These are phyloP conservation scores for Sphagnum magellanicum DNA, from an alignment of 228 moss, liverwort and hornwort species.

Conservation along the genomic window DNA sequence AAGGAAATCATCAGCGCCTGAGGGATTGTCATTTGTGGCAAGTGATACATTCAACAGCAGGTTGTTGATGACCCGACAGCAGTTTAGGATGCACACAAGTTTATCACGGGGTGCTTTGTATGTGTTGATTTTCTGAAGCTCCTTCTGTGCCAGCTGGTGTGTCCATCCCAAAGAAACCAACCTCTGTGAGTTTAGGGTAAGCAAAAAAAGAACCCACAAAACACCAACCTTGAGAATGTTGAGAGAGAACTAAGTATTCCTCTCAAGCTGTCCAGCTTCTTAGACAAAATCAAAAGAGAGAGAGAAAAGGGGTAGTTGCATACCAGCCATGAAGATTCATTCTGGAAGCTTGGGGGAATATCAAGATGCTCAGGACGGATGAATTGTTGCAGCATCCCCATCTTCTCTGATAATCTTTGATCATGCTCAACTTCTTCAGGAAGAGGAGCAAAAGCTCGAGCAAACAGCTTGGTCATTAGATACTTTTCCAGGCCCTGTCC, in stretches of 20 bases:
- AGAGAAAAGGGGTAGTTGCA: conserved; percentile 5
- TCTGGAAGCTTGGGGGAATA: conserved; percentile 71
- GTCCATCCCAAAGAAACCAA: conserved; percentile 2
- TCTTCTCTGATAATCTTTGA: conserved; percentile 79
- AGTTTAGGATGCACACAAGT: conserved; percentile 93
- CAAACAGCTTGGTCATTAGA: conserved; percentile 92
- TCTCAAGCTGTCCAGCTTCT: no score
- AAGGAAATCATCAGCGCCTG: conserved; percentile 97
- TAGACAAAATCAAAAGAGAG: no score
- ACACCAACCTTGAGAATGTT: neutral
- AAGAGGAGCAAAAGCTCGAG: conserved; percentile 77
- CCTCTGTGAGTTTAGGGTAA: neutral
- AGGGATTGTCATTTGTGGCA: conserved; percentile 86
- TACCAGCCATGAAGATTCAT: conserved; percentile 94
- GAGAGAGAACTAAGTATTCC: no score
- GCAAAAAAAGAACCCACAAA: neutral
- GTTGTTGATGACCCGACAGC: conserved; percentile 96
- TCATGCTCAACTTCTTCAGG: conserved; percentile 80
- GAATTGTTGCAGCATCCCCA: conserved; percentile 73
- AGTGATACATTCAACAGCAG: conserved; percentile 84
- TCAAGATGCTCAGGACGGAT: conserved; percentile 95
- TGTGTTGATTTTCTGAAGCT: conserved; percentile 89
- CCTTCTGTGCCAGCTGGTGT: conserved; percentile 90
- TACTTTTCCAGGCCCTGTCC: conserved; percentile 92
- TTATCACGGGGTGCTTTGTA: conserved; percentile 97